These are phyloP conservation scores for Tillandsia leiboldiana DNA, from an alignment of 176 grass and related monocot species.

Conservation along the genomic window DNA sequence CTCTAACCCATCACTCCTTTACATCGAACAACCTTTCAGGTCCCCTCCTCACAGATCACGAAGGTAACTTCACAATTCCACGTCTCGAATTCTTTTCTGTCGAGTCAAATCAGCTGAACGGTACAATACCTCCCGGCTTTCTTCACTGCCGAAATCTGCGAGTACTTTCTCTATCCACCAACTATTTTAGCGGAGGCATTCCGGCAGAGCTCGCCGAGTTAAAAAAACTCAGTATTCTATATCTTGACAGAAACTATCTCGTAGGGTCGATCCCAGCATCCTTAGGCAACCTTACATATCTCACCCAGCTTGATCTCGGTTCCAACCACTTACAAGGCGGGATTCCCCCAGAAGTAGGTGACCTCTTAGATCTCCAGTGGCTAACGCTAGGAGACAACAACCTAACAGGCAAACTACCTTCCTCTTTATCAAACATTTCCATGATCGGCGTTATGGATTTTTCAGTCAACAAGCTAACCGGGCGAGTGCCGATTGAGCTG, in stretches of 20 bases:
- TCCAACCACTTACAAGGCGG: not conserved
- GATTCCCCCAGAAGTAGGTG: constrained; percentile 9
- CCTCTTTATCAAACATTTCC: constrained; percentile 5
- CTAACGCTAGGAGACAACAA: not conserved
- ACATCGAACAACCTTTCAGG: constrained; percentile 4
- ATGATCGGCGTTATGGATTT: not conserved
- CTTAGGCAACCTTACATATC: constrained; percentile 15
- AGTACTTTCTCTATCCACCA: constrained; percentile 3
- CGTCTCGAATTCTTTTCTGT: constrained; percentile 1
- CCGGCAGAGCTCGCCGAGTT: constrained; percentile 6
- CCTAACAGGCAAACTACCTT: constrained; percentile 9
- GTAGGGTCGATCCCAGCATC: constrained; percentile 9
- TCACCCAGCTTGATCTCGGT: constrained; percentile 8
- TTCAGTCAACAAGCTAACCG: not conserved
- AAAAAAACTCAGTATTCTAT: not conserved
- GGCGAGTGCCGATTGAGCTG: not conserved
- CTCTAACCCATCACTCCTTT: not conserved
- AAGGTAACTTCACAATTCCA: not conserved
- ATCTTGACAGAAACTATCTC: constrained; percentile 9
- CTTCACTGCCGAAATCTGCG: constrained; percentile 5
- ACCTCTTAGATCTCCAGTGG: not conserved
- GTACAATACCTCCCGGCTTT: constrained; percentile 6
- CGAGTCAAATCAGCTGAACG: constrained; percentile 15
- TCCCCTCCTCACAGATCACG: not conserved
- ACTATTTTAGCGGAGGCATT: constrained; percentile 18